These are phyloP conservation scores for Periconia sp. DNA, from an alignment of 2,329 filamentous ascomycete genomes.

Conservation along the genomic window DNA sequence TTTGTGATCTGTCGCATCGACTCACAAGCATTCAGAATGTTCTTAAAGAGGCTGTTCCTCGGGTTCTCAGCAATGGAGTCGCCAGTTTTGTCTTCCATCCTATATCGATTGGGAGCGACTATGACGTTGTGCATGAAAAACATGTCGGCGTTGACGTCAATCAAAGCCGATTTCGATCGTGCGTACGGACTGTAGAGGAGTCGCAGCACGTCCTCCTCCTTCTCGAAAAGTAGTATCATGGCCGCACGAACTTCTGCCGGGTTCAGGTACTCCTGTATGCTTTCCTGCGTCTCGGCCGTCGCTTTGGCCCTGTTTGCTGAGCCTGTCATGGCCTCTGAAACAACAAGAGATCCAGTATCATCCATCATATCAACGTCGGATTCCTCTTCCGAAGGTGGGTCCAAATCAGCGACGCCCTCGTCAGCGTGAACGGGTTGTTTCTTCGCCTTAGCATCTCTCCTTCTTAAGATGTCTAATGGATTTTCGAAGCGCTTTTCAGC, in stretches of 20 bases:
- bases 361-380: constrained; percentile 38
- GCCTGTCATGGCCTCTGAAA: constrained; percentile 46
- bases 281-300: constrained; percentile 30
- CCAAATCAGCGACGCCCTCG: constrained; percentile 71
- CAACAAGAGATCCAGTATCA: constrained; percentile 55
- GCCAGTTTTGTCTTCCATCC: constrained; percentile 82
- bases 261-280: constrained; percentile 73
- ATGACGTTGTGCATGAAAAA: constrained; percentile 88
- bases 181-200: constrained; percentile 83
- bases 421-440: constrained; percentile 58
- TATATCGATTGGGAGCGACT: constrained; percentile 88
- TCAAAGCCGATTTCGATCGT: constrained; percentile 56
- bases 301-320: constrained; percentile 43
- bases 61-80: constrained; percentile 83
- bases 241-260: constrained; percentile 81
- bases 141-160: constrained; percentile 75
- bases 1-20: constrained; percentile 73
- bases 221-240: constrained; percentile 77
- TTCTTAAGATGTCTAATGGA: constrained; percentile 63
- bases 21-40: constrained; percentile 75
- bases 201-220: constrained; percentile 79
- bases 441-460: constrained; percentile 47
- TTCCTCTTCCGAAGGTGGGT: constrained; percentile 46
- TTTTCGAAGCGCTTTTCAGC: constrained; percentile 68
- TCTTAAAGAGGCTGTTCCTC: constrained; percentile 85